phyloP scores from a whole-genome alignment of 257 asterid species.

The Ligustrum vulgare region DNA sequence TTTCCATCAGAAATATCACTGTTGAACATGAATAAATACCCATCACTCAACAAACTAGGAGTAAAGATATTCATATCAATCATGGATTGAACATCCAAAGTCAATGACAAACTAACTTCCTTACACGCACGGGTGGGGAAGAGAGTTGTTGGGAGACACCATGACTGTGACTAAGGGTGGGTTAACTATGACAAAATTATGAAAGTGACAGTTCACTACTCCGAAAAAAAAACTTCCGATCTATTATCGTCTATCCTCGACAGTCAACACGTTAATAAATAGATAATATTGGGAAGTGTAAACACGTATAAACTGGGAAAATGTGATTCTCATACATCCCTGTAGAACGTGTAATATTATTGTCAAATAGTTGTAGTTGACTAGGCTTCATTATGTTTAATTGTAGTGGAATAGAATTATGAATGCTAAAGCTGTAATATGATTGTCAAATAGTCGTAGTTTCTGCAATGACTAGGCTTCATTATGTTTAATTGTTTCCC shows the following conservation, averaged over 20 bases:
- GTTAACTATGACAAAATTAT: not conserved
- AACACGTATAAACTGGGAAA: not conserved
- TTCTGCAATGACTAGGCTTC: too few relatives aligned
- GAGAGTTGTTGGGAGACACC: not conserved
- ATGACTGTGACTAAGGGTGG: not conserved
- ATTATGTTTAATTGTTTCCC: too few relatives aligned
- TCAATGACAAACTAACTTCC: not conserved
- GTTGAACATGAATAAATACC: constrained; percentile 36
- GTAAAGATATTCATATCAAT: constrained; percentile 15
- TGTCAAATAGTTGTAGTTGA: not conserved
- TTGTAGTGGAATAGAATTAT: too few relatives aligned
- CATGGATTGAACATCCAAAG: constrained; percentile 4
- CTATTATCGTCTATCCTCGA: not conserved
- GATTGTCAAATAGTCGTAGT: not conserved
- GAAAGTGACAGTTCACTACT: too few relatives aligned
- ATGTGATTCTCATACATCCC: not conserved
- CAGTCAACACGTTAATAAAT: not conserved
- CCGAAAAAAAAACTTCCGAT: not conserved
- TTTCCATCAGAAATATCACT: constrained; percentile 52
- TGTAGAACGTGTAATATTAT: not conserved
- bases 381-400: not conserved
- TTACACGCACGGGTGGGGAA: not conserved
- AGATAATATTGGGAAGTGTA: not conserved
- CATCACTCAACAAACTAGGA: constrained; percentile 25
- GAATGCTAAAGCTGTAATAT: too few relatives aligned